Base-by-base conservation (phyloP, 495 filamentous ascomycete species). In the Neurospora sp. region DNA sequence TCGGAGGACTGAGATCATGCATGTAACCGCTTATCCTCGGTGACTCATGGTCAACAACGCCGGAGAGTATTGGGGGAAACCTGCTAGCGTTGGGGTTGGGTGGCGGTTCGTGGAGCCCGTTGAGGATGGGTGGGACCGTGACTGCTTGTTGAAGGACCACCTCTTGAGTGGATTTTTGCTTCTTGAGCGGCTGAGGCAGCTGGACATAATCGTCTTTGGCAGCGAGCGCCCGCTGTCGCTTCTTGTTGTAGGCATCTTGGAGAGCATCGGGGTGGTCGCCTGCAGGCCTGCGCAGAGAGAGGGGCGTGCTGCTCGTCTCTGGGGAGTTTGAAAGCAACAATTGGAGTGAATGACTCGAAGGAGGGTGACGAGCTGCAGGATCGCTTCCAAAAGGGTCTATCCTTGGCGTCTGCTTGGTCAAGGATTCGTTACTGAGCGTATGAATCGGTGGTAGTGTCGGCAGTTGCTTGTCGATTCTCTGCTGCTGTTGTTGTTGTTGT, bases 21-120 rank as follows among this genome's bases (percentile, higher is more conserved):
- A 77, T 73, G 9, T 75, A n/a, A 37, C 70, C 69, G 35, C 76
- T 9, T 42, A 45, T 65, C 35, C 72, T 69, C 20, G 53, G 68
- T 39, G 79, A 77, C 16, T 69, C 48, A 61, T 85, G 81, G 70
- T 85, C 84, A 71, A 87, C 87, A 5, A 84, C 82, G 18, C 78
- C 80, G 9, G 88, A 86, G 40, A 89, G 87, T 68, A 93, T 93
- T 7, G 91, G 91, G 1, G 92, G 91, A 74, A 93, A 91, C 10
- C 92, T 83, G 35, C 89, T 88, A 69, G 90, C 88, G 77, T 92
- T 89, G 12, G 91, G 91, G 77, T 92, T 89, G 12, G 91, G 91
- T 4, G 92, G 92, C 1, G 92, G 92, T 75, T 93, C 91, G 76
- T 91, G 89, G 40, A 93, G 81, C n/a, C 91, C 90, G 77, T 91